phyloP scores from a whole-genome alignment of 1,284 basidiomycete species.

The Phenoliferia sp. region DNA sequence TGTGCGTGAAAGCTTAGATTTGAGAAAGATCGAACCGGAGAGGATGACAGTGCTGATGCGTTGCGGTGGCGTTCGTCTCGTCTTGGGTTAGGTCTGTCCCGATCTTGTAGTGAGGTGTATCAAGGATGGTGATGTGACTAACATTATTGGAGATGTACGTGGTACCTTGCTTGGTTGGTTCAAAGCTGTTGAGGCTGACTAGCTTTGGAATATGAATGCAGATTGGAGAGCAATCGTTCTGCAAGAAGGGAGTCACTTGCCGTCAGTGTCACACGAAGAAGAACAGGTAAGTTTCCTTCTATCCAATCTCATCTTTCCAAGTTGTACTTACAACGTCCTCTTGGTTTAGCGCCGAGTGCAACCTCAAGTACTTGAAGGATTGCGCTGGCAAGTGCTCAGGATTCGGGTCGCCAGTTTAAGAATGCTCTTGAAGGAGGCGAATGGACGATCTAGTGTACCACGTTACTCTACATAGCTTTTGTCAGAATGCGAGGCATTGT shows the following conservation, averaged over 20 bases:
- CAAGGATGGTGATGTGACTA: constrained; percentile 14
- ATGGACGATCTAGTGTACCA: too few relatives aligned
- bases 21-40: background rate
- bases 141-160: constrained; percentile 26
- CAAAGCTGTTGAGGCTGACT: background rate
- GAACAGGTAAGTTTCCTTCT: constrained; percentile 2
- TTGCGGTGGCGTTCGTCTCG: background rate
- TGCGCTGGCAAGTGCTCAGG: constrained; percentile 22
- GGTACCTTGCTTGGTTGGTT: background rate
- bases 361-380: constrained; percentile 23
- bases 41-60: background rate
- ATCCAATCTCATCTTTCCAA: background rate
- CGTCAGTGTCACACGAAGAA: constrained; percentile 17
- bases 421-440: background rate
- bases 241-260: constrained; percentile 17
- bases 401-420: constrained; percentile 20
- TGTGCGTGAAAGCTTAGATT: background rate
- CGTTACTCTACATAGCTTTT: too few relatives aligned
- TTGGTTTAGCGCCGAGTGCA: constrained; percentile 15
- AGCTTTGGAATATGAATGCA: background rate
- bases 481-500: too few relatives aligned
- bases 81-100: constrained; percentile 11
- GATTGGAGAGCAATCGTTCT: constrained; percentile 27
- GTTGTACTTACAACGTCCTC: background rate
- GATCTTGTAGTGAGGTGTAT: constrained; percentile 24